Evolutionary conservation across 192 early-diverging fungal species (phyloP).

Genomic region (Coemansia sp.): DNA sequence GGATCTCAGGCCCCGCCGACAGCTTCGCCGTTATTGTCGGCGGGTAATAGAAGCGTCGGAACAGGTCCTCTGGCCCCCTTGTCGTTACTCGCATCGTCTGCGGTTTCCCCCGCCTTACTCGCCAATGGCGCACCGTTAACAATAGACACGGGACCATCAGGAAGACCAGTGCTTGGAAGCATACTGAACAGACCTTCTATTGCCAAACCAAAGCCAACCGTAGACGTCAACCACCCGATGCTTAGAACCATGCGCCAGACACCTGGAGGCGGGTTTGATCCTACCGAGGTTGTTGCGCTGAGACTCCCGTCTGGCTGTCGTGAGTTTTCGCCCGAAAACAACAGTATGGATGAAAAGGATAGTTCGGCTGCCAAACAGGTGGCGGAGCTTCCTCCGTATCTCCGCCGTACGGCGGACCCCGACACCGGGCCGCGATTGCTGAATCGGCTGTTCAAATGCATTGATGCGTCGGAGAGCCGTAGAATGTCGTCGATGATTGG

Average conservation of each 20-base stretch:
- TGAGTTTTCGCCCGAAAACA: conserved; percentile 3
- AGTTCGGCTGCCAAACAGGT: conserved; percentile 22
- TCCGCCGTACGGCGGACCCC: conserved; percentile 30
- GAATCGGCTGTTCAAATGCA: conserved; percentile 49
- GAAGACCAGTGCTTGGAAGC: background rate
- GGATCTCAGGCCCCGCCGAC: background rate
- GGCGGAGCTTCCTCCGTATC: conserved; percentile 28
- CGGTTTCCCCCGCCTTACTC: background rate
- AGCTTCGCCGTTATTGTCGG: conserved; percentile 8
- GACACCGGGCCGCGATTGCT: conserved; percentile 30
- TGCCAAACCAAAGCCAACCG: conserved; percentile 3
- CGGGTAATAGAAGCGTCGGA: background rate
- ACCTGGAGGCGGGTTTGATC: conserved; percentile 43
- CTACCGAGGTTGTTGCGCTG: conserved; percentile 32
- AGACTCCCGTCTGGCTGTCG: conserved; percentile 33
- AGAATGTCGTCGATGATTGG: conserved; percentile 71
- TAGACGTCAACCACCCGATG: conserved; percentile 43
- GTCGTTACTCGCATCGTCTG: background rate
- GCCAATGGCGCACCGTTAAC: background rate
- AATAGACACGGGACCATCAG: background rate
- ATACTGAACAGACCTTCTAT: conserved; percentile 1
- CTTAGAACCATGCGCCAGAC: conserved; percentile 49
- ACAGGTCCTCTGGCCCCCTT: background rate
- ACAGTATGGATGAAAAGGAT: background rate
- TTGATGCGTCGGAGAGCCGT: conserved; percentile 67